Percentiles rank a stretch among this genome's conserved stretches.
Evolutionary conservation across 2,329 filamentous ascomycete genomes (phyloP).

Genomic region (Talaromyces sp.): DNA sequence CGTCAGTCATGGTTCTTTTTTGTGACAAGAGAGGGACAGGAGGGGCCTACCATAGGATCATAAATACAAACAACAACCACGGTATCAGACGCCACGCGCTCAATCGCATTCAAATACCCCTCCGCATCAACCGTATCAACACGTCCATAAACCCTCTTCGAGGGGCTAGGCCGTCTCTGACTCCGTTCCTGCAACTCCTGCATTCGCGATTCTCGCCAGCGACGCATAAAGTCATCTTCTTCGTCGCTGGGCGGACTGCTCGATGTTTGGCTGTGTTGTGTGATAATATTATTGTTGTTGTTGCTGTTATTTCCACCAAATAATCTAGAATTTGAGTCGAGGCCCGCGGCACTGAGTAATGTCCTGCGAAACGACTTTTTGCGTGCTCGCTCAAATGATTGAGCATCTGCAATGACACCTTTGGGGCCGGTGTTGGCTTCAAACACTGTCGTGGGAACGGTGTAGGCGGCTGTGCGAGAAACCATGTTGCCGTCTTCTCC

Average conservation of each 20-base stretch:
- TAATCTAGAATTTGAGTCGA: conserved; percentile 30
- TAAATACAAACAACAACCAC: conserved; percentile 92
- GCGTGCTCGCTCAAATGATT: conserved; percentile 50
- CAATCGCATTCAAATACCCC: conserved; percentile 94
- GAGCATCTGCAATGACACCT: conserved; percentile 53
- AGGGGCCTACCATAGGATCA: conserved; percentile 69
- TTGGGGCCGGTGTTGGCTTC: conserved; percentile 54
- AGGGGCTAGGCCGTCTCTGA: conserved; percentile 71
- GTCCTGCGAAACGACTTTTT: conserved; percentile 49
- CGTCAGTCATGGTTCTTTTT: conserved; percentile 9
- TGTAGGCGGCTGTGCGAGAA: conserved; percentile 40
- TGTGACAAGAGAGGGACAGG: background rate
- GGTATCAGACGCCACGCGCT: conserved; percentile 78
- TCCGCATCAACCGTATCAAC: conserved; percentile 82
- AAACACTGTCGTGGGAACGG: conserved; percentile 46
- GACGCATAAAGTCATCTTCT: conserved; percentile 76
- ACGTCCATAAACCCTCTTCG: conserved; percentile 72
- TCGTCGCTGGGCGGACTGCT: conserved; percentile 38
- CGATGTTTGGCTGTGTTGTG: conserved; percentile 3
- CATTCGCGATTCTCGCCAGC: conserved; percentile 80
- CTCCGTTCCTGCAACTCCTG: conserved; percentile 70
- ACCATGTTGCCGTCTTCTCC: conserved; percentile 30
- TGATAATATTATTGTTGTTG: conserved; percentile 24
- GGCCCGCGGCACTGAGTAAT: conserved; percentile 37
- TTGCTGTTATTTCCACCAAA: conserved; percentile 10